Evolutionary conservation across 495 filamentous ascomycete genomes (phyloP).

Genomic region (Xylaria acuta): DNA sequence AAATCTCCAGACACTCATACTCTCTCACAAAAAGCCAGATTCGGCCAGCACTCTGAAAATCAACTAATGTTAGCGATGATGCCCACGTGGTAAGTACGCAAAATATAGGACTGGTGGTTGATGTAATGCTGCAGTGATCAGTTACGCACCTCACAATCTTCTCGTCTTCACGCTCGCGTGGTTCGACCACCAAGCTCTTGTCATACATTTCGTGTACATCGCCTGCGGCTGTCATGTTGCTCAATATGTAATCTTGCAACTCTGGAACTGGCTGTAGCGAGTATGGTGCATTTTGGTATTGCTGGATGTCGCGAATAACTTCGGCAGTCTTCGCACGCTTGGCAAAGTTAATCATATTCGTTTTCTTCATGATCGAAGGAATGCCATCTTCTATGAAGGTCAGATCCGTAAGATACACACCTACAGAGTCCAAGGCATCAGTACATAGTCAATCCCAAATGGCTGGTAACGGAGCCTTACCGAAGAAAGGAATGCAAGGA

Average conservation of each 20-base stretch:
- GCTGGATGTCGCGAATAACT: conserved; percentile 96
- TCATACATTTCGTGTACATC: conserved; percentile 99
- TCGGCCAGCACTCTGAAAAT: conserved; percentile 51
- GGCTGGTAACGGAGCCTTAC: conserved; percentile 57
- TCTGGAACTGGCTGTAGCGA: conserved; percentile 86
- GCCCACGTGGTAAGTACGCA: not conserved
- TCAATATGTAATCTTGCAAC: conserved; percentile 95
- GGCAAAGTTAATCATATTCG: conserved; percentile 95
- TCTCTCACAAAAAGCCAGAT: conserved; percentile 51
- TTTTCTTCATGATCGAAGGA: conserved; percentile 91
- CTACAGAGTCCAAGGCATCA: conserved; percentile 51
- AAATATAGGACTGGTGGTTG: not conserved
- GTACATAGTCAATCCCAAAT: conserved; percentile 27
- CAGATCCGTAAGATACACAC: conserved; percentile 95
- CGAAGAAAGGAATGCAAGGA: conserved; percentile 98
- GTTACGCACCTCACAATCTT: conserved; percentile 65
- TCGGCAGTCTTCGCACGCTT: conserved; percentile 98
- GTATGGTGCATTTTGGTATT: conserved; percentile 97
- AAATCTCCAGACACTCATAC: not conserved
- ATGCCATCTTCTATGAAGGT: conserved; percentile 99
- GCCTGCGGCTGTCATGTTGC: conserved; percentile 89
- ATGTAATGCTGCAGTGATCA: not conserved
- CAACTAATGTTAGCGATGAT: conserved; percentile 4
- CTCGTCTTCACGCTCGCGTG: conserved; percentile 94
- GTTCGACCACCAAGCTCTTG: conserved; percentile 88